Evolutionary conservation across 805 yeast species (phyloP), one percentile per base, ranked within the genome.

Genomic region (Candida morakotiae): DNA sequence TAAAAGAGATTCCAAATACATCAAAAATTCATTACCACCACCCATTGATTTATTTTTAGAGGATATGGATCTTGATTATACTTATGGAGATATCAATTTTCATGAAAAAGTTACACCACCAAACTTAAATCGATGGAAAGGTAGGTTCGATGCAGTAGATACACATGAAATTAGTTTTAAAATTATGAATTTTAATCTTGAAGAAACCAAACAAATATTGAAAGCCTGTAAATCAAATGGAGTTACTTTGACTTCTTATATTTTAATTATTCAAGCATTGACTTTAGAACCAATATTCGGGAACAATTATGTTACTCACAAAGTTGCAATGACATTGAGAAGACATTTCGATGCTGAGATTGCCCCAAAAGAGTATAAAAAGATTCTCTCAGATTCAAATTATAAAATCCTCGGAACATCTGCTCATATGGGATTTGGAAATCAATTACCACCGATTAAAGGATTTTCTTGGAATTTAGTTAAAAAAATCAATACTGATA

Each of bases 401-500:
- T 58, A 55, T 38, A 56, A 53, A 37, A 41, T 60, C 21, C 38
- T 63, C 36, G 70, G 69, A 2, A 53, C 57, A 18, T 48, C 45
- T 40, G 66, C 71, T 3, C 61, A 58, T 38, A 44, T 52, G 31
- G 71, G 71, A 0, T 39, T 60, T 13, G 45, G 56, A 1, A 56
- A 60, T 29, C 45, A 47, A 17, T 33, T 56, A n/a, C 56, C 67
- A 0, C 69, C 70, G 2, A 24, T 58, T 5, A 37, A 37, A 2
- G 46, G 51, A 17, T 60, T 66, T 35, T 45, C 56, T 4, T 66
- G 72, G 72, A 60, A 60, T 5, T 14, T 36, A 1, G 69, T 55
- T 1, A 37, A 48, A 21, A 33, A 36, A 7, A 39, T 61, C n/a
- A 49, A 49, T 32, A 30, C 22, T 1, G 45, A 54, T 27, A 43